A percentile compares a stretch with the other conserved stretches of the same genome.
These are phyloP conservation scores for Sequoia sempervirens DNA, from an alignment of 75 land plant genomes.

Conservation along the genomic window DNA sequence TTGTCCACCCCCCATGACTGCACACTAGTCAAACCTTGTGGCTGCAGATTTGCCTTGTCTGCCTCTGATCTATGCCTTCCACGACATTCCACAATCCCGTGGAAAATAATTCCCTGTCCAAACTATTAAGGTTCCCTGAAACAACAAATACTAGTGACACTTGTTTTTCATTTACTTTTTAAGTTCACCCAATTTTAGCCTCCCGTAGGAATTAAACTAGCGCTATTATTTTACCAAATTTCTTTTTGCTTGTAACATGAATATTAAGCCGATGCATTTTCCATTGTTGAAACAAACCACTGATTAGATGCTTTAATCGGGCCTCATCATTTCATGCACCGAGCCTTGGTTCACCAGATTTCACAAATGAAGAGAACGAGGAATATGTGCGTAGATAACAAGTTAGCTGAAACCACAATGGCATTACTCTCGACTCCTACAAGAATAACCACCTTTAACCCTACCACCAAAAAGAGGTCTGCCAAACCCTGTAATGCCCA, in stretches of 20 bases:
- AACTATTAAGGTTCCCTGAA: no score
- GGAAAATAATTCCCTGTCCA: no score
- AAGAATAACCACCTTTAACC: background rate
- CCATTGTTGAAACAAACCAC: background rate
- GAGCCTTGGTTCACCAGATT: background rate
- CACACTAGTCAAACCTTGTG: no score
- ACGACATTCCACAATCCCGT: no score
- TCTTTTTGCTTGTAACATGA: background rate
- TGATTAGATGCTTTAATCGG: background rate
- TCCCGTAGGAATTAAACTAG: no score
- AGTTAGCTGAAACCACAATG: background rate
- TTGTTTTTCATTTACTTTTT: no score
- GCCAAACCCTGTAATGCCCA: background rate
- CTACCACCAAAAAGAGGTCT: slow-evolving; percentile 2
- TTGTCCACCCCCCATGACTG: no score
- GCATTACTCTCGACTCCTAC: background rate
- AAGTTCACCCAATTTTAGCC: no score
- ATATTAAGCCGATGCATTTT: background rate
- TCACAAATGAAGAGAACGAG: slow-evolving; percentile 2
- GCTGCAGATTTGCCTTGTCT: no score
- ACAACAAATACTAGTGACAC: no score
- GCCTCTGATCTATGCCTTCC: no score
- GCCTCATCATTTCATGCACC: background rate
- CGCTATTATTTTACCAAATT: background rate
- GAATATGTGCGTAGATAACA: background rate